Base-by-base conservation (phyloP, 805 yeast genomes). In the Candida corydali region DNA sequence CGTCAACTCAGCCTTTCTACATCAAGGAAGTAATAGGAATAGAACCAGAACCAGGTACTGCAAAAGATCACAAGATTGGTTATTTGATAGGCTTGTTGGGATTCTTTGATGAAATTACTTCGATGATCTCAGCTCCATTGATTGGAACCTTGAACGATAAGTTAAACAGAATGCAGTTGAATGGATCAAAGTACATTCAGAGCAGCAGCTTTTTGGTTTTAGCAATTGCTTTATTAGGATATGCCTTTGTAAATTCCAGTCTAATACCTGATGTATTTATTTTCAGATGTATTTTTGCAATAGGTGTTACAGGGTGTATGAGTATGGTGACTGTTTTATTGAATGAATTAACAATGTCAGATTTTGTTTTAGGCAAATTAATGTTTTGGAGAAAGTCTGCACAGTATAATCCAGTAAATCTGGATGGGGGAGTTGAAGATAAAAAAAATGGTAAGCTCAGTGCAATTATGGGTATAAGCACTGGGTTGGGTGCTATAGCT, bases 401-500 rank as follows among this genome's bases (percentile, higher is more conserved):
- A 14, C 5, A 26, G 8, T 24, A 17, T 25, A 18, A 23, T 18
- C 22, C 32, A n/a, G 20, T 49, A 26, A 27, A 30, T 8, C 37
- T 30, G 1, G 41, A 43, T 18, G 29, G 34, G 16, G 26, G 25
- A 3, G 34, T 14, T 6, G 14, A 39, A 43, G 20, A 33, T 8
- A 37, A 42, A 23, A 46, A 38, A 25, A 54, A 52, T 44, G 87
- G 86, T 2, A 73, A 70, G 43, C 62, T 70, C 37, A 70, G 83
- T 0, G 81, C 86, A 0, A 50, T 79, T 16, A 69, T 82, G 29
- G 89, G 89, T 2, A 54, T 78, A 11, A 61, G 72, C 33, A 68
- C 83, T 12, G 87, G 87, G 0, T 50, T 76, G 12, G 88, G 88
- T 33, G 88, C 87, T 1, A 69, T 82, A 1, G 72, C 78, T 41